These are phyloP conservation scores for Ziziphus jujuba DNA, from an alignment of 306 rosid genomes.

Conservation along the genomic window DNA sequence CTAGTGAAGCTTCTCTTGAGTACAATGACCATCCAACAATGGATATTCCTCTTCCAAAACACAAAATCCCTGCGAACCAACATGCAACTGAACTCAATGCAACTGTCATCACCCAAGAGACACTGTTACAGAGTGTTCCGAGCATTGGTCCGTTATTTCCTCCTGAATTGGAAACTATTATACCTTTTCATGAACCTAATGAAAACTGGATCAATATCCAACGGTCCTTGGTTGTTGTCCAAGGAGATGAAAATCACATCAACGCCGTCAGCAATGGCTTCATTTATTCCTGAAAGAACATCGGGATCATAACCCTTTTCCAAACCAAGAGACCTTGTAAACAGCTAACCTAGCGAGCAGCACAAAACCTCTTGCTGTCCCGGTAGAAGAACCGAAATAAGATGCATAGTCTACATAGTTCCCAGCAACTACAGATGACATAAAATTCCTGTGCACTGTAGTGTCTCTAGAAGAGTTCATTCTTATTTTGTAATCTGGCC, in stretches of 20 bases:
- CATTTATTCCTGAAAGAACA: background rate
- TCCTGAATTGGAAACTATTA: conserved; percentile 26
- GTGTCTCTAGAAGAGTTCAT: background rate
- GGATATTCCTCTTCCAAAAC: background rate
- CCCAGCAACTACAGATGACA: background rate
- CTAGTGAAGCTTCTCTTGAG: background rate
- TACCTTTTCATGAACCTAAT: conserved; percentile 21
- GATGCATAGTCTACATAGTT: background rate
- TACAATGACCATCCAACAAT: conserved; percentile 5
- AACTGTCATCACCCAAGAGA: conserved; percentile 28
- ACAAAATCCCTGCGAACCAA: background rate
- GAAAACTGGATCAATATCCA: background rate
- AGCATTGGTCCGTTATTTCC: conserved; percentile 7
- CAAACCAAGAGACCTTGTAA: background rate
- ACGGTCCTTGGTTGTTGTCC: background rate
- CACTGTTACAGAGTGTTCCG: conserved; percentile 21
- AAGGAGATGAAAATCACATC: conserved; percentile 1
- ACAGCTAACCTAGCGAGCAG: background rate
- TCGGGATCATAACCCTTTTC: background rate
- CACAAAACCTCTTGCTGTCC: background rate
- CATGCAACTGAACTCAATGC: conserved; percentile 2
- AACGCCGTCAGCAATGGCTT: conserved; percentile 6
- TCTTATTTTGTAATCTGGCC: background rate
- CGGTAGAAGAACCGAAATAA: background rate
- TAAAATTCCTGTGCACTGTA: background rate